A percentile compares a stretch with the other conserved stretches of the same genome.
phyloP scores from a whole-genome alignment of 2,329 filamentous ascomycete genomes.

The Orbilia oligospora region DNA sequence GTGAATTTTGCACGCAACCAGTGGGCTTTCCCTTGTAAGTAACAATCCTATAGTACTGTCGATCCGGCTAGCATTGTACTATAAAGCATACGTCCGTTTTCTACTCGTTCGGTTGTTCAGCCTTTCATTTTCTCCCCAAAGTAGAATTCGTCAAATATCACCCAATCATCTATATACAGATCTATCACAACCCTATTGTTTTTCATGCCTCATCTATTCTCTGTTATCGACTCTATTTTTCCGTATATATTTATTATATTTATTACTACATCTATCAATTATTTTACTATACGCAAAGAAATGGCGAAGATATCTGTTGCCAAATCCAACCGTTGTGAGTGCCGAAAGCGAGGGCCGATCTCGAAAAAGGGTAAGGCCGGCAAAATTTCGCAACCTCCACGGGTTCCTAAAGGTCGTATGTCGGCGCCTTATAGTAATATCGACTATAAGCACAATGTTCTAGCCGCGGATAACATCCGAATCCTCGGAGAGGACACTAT shows the following conservation, averaged over 20 bases:
- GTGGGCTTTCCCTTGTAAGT: not conserved
- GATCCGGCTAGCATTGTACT: not conserved
- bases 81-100: not conserved
- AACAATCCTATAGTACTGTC: not conserved
- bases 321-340: not conserved
- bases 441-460: constrained; percentile 15
- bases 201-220: constrained; percentile 1
- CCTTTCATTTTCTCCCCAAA: constrained; percentile 1
- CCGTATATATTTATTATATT: not conserved
- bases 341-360: constrained; percentile 4
- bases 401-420: not conserved
- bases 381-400: not conserved
- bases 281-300: not conserved
- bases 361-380: too few relatives aligned
- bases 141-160: not conserved
- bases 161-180: not conserved
- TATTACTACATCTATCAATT: constrained; percentile 7
- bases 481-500: constrained; percentile 15
- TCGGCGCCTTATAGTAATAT: not conserved
- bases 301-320: constrained; percentile 13
- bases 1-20: not conserved
- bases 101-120: constrained; percentile 5
- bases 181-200: not conserved
- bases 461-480: constrained; percentile 26
- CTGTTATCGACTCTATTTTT: not conserved